phyloP scores from a whole-genome alignment of 2,329 filamentous ascomycete species.

The Trichoderma sp. region DNA sequence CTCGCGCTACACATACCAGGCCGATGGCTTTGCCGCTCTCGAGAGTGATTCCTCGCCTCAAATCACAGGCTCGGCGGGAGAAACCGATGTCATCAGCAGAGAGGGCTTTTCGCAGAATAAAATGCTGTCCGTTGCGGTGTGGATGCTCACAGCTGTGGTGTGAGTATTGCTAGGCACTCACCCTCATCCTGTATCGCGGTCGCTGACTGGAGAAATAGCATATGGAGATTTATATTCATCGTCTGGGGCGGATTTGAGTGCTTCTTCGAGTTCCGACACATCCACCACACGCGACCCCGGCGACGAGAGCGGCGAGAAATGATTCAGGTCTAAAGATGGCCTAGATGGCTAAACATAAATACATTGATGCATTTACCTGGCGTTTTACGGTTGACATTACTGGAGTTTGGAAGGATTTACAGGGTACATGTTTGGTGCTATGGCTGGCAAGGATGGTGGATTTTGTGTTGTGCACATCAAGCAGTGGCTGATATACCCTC shows the following conservation, averaged over 20 bases:
- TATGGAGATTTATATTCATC: conserved; percentile 21
- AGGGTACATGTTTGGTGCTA: not conserved
- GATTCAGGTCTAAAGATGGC: not conserved
- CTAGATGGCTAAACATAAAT: not conserved
- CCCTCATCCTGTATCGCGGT: not conserved
- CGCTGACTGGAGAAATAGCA: not conserved
- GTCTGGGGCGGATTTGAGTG: conserved; percentile 21
- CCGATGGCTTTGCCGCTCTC: conserved; percentile 3
- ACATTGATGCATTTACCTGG: not conserved
- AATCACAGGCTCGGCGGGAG: not conserved
- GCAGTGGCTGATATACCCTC: conserved; percentile 8
- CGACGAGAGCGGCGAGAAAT: not conserved
- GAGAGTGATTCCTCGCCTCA: not conserved
- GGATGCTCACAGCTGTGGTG: conserved; percentile 18
- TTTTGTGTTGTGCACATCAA: not conserved
- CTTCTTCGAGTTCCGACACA: conserved; percentile 9
- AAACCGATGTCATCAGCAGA: conserved; percentile 12
- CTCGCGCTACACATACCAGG: conserved; percentile 14
- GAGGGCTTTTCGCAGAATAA: conserved; percentile 15
- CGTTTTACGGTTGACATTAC: not conserved
- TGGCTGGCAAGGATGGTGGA: not conserved
- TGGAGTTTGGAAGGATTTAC: not conserved
- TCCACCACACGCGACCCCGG: not conserved
- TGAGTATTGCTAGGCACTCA: not conserved
- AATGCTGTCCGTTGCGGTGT: conserved; percentile 20